Percentiles rank a stretch among this genome's conserved stretches.
Evolutionary conservation across 2,329 filamentous ascomycete species (phyloP).

Genomic region (Graphilbum sp.): DNA sequence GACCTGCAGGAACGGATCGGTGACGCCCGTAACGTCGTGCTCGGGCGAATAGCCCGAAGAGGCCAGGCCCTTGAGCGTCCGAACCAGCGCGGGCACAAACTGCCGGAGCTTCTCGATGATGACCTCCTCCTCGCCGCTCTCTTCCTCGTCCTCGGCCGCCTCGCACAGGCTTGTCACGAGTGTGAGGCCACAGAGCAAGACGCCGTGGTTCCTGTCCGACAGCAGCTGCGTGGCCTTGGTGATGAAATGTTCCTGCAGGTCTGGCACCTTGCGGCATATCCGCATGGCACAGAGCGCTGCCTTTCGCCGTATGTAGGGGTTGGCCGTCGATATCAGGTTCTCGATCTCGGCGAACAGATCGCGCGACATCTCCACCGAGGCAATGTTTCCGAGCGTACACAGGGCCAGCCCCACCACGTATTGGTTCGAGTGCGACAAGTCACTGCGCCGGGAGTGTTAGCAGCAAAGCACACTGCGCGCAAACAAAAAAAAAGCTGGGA

Average conservation of each 20-base stretch:
- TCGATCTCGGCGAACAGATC: slow-evolving; percentile 96
- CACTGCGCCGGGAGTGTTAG: slow-evolving; percentile 34
- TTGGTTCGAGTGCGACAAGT: slow-evolving; percentile 92
- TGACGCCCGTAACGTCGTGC: slow-evolving; percentile 95
- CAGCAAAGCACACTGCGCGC: not conserved
- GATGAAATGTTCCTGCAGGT: slow-evolving; percentile 90
- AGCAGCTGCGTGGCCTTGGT: slow-evolving; percentile 83
- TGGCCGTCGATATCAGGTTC: slow-evolving; percentile 74
- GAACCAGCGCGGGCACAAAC: slow-evolving; percentile 70
- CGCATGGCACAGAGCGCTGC: slow-evolving; percentile 97
- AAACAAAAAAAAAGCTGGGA: not conserved
- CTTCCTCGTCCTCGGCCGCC: slow-evolving; percentile 86
- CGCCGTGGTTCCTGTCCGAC: slow-evolving; percentile 88
- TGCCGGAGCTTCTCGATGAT: slow-evolving; percentile 84
- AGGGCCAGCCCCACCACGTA: slow-evolving; percentile 95
- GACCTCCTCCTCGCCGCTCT: slow-evolving; percentile 76
- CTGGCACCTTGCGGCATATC: slow-evolving; percentile 94
- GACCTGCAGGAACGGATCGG: slow-evolving; percentile 93
- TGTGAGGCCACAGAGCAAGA: slow-evolving; percentile 81
- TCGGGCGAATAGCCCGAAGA: slow-evolving; percentile 95
- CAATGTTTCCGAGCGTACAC: slow-evolving; percentile 93
- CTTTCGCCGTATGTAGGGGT: slow-evolving; percentile 96
- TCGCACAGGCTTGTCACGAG: slow-evolving; percentile 86
- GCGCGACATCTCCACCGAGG: slow-evolving; percentile 94
- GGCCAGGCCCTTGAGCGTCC: slow-evolving; percentile 79